Evolutionary conservation across 108 stramenopile species (phyloP), one percentile per base, ranked within the genome.

Genomic region (Skeletonema grethae): DNA sequence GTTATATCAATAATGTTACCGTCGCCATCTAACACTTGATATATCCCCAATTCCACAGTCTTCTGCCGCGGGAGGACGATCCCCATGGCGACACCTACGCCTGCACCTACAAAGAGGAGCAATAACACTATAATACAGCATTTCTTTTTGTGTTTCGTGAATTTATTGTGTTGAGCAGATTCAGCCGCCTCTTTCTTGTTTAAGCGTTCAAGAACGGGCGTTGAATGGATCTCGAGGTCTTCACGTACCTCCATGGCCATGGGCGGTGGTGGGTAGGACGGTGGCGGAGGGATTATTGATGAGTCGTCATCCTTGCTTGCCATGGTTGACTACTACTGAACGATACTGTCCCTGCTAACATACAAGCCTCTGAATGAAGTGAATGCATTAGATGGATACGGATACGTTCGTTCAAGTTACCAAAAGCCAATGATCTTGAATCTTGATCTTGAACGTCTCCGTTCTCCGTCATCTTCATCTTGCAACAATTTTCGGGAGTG

Each of bases 191-290:
- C 41, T 11, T 10, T 3, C 41, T n/a, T 43, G 41, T 43, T 15
- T 43, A 43, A 43, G 41, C 41, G 41, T 43, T 43, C 41, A 43
- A 43, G 41, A 15, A 43, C 41, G 41, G 41, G 41, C 41, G 41
- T 43, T 43, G 41, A 43, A 5, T 43, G 13, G 15, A 43, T 43
- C 41, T 43, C 41, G 41, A 43, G 3, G 15, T 43, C 41, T n/a
- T 43, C 38, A 2, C 38, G 1, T 1, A 1, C 41, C 41, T 4
- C 15, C 15, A 15, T 13, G 15, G 10, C 15, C 3, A 15, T 15
- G 2, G 15, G 41, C 41, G 41, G 41, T 38, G 36, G 41, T 3
- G 41, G 41, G 36, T 38, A 38, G 36, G 36, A 38, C n/a, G 41
- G 41, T n/a, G 41, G 41, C 15, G 15, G 41, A 43, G 13, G 41